These are phyloP conservation scores for Lagerstroemia speciosa DNA, from an alignment of 345 rosid species.

Conservation along the genomic window DNA sequence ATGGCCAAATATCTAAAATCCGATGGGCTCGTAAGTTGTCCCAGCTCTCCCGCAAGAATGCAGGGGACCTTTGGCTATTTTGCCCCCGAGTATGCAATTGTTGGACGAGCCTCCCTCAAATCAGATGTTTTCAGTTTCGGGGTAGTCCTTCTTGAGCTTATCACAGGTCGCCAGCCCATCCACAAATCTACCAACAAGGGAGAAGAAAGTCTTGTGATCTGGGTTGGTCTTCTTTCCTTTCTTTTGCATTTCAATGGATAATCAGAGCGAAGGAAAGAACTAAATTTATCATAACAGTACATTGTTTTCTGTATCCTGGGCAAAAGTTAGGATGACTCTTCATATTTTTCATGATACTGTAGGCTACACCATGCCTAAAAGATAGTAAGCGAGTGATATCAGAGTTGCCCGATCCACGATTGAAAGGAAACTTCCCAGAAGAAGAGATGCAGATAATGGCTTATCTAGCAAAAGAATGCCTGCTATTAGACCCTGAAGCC, in stretches of 20 bases:
- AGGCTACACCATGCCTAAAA: conserved; percentile 83
- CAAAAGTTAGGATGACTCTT: background rate
- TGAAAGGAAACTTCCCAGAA: conserved; percentile 57
- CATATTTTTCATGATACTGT: background rate
- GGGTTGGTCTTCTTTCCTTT: conserved; percentile 42
- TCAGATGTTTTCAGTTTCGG: conserved; percentile 98
- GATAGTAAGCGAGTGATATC: conserved; percentile 51
- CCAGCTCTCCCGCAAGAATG: conserved; percentile 87
- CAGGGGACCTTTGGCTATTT: conserved; percentile 97
- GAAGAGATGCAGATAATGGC: conserved; percentile 95
- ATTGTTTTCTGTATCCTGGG: background rate
- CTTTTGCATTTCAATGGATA: background rate
- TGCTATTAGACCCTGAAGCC: conserved; percentile 79
- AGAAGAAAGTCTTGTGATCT: conserved; percentile 89
- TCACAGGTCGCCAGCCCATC: conserved; percentile 84
- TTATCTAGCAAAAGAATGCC: conserved; percentile 87
- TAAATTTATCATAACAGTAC: background rate
- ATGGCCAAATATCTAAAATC: conserved; percentile 83
- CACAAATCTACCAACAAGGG: conserved; percentile 55
- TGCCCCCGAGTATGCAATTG: conserved; percentile 94
- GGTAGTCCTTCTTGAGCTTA: conserved; percentile 89
- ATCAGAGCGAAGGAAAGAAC: too few species aligned
- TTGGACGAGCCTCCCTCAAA: conserved; percentile 89
- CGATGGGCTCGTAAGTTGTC: conserved; percentile 74
- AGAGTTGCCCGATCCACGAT: conserved; percentile 78